Evolutionary conservation across 805 yeast species (phyloP).

Genomic region (Maudiozyma bulderi): DNA sequence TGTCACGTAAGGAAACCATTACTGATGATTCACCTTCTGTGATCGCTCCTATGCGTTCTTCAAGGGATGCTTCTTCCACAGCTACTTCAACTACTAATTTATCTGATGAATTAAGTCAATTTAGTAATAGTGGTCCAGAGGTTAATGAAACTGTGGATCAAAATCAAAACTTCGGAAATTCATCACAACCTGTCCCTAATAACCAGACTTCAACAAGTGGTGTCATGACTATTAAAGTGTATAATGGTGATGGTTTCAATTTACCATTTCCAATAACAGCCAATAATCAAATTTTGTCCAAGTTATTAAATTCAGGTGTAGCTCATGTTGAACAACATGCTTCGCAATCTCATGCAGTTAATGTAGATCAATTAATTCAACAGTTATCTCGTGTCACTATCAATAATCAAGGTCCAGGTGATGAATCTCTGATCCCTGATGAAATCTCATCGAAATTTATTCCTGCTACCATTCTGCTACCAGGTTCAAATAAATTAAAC

Average conservation of each 20-base stretch:
- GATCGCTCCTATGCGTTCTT: slow-evolving; percentile 20
- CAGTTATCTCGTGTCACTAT: slow-evolving; percentile 21
- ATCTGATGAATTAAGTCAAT: background rate
- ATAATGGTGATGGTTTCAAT: slow-evolving; percentile 54
- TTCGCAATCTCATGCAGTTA: slow-evolving; percentile 3
- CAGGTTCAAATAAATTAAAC: slow-evolving; percentile 45
- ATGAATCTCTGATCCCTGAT: slow-evolving; percentile 29
- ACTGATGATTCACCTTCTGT: slow-evolving; percentile 19
- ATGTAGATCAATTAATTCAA: slow-evolving; percentile 19
- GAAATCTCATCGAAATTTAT: slow-evolving; percentile 29
- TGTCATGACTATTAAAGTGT: slow-evolving; percentile 65
- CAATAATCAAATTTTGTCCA: slow-evolving; percentile 53
- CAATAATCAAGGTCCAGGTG: slow-evolving; percentile 25
- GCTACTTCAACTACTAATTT: slow-evolving; percentile 11
- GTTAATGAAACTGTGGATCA: background rate
- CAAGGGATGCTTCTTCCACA: slow-evolving; percentile 19
- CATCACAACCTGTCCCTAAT: slow-evolving; percentile 3
- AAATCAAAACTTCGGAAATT: background rate
- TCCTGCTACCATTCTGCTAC: slow-evolving; percentile 47
- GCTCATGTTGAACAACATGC: slow-evolving; percentile 10
- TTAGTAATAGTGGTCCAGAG: slow-evolving; percentile 1
- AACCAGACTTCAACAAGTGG: slow-evolving; percentile 37
- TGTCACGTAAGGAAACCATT: slow-evolving; percentile 22
- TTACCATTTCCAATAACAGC: slow-evolving; percentile 65
- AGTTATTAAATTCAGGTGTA: slow-evolving; percentile 51